Percentiles rank a stretch among this genome's conserved stretches.
These are phyloP conservation scores for Lentinula edodes DNA, from an alignment of 768 basidiomycete species.

Conservation along the genomic window DNA sequence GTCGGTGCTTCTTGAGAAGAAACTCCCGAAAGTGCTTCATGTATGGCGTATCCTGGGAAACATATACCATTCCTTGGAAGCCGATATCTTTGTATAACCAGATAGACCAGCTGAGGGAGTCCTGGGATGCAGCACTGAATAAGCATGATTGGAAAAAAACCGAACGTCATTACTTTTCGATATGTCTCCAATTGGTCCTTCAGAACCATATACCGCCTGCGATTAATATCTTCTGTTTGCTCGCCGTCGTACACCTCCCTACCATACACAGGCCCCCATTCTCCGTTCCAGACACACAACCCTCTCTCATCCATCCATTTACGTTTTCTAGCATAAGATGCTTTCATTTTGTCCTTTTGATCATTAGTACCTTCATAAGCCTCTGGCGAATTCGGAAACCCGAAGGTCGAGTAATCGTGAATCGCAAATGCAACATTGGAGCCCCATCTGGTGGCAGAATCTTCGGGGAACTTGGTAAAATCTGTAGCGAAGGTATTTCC, in stretches of 20 bases:
- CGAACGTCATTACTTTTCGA: conserved; percentile 25
- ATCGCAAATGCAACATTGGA: conserved; percentile 50
- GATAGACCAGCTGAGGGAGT: conserved; percentile 52
- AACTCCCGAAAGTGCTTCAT: conserved; percentile 45
- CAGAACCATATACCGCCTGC: conserved; percentile 39
- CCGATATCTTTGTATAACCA: conserved; percentile 63
- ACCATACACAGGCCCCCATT: conserved; percentile 61
- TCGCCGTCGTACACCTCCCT: conserved; percentile 31
- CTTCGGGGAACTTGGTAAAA: conserved; percentile 43
- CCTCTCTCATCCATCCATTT: conserved; percentile 42
- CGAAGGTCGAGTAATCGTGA: conserved; percentile 51
- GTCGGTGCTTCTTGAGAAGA: conserved; percentile 48
- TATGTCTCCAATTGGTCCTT: conserved; percentile 51
- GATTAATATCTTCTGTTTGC: conserved; percentile 44
- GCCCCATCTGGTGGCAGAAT: conserved; percentile 29
- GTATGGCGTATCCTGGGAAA: conserved; percentile 47
- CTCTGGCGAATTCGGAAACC: conserved; percentile 44
- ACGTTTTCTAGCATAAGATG: conserved; percentile 44
- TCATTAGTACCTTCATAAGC: conserved; percentile 31
- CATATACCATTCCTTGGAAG: conserved; percentile 55
- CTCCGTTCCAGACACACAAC: conserved; percentile 49
- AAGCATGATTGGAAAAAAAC: neutral
- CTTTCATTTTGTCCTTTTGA: conserved; percentile 30
- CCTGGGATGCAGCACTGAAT: conserved; percentile 18
- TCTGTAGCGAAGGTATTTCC: conserved; percentile 58